Evolutionary conservation across 192 early-diverging fungal species (phyloP).

Genomic region (Coemansia sp.): DNA sequence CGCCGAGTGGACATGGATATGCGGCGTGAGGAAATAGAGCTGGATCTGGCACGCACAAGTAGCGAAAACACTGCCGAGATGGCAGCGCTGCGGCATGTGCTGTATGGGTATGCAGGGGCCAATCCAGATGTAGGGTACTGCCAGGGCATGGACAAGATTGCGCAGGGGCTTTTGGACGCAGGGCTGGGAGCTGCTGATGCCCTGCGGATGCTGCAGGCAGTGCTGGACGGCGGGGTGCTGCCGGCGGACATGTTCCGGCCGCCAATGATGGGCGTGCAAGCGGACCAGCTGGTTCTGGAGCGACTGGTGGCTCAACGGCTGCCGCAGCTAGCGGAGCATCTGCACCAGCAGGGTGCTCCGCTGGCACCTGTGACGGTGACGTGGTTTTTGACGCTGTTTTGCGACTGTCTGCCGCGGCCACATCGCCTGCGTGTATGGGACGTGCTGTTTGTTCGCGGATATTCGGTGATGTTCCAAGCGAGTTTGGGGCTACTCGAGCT

Average conservation of each 20-base stretch:
- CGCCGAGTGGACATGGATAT: not conserved
- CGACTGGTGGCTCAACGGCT: constrained; percentile 52
- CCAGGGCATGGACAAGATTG: constrained; percentile 61
- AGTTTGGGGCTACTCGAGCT: constrained; percentile 53
- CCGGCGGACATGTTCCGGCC: constrained; percentile 53
- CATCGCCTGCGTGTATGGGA: constrained; percentile 58
- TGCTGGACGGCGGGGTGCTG: constrained; percentile 51
- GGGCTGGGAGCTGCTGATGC: constrained; percentile 51
- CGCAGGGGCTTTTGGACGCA: constrained; percentile 51
- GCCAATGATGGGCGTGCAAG: constrained; percentile 54
- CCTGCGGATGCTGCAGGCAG: constrained; percentile 46
- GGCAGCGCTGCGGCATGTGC: constrained; percentile 24
- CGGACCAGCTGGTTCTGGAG: constrained; percentile 57
- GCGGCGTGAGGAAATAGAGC: constrained; percentile 41
- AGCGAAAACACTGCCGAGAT: not conserved
- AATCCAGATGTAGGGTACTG: constrained; percentile 57
- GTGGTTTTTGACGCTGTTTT: constrained; percentile 59
- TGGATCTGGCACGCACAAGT: constrained; percentile 36
- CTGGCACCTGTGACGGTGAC: constrained; percentile 56
- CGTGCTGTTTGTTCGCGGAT: constrained; percentile 56
- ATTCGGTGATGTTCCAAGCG: constrained; percentile 53
- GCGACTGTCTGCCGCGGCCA: constrained; percentile 51
- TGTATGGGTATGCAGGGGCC: constrained; percentile 29
- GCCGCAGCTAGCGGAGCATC: constrained; percentile 49
- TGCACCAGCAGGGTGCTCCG: constrained; percentile 29